Base-by-base conservation (phyloP, 208 protist genomes). In the Tritrichomonas foetus region DNA sequence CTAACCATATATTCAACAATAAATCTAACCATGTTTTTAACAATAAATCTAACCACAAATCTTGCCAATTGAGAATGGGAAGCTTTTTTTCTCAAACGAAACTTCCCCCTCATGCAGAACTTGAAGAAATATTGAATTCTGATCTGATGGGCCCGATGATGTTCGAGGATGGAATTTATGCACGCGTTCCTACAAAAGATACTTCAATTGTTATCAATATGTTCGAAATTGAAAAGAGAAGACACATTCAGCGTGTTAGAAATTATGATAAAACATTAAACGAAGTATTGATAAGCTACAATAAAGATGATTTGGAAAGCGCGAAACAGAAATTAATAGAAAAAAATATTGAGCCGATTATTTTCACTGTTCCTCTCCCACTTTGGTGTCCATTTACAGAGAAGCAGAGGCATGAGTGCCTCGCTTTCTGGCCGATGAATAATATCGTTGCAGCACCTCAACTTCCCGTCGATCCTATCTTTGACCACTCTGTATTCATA, bases 371-470 rank as follows among this genome's bases (percentile, higher is more conserved):
- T 8, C 33, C 53, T 2, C 47, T 89, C 33, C 78, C 78, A 33
- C 39, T 44, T 39, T 89, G 78, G 78, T 53, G 41, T 89, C 78
- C 78, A 27, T 5, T 22, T 39, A 41, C 44, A n/a, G 25, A 44
- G 1, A 49, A 89, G 22, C 78, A 89, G 36, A 53, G 47, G 11
- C 20, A 89, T 39, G 41, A 89, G 33, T 44, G 41, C 2, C 27
- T 53, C 39, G 8, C 5, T 57, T 61, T 89, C 39, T 89, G 78
- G 78, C 78, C 78, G 44, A 89, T 89, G 78, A 89, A 89, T 39
- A 89, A 89, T 30, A 13, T 89, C 1, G 39, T 89, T 20, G 20
- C 44, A 25, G 14, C 20, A 39, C 22, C 78, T 20, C 47, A 53
- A 50, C 78, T 47, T 39, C 41, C 44, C 53, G 57, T 53, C 44